Evolutionary conservation across 2,329 filamentous ascomycete genomes (phyloP).

Genomic region (Fusarium sp.): DNA sequence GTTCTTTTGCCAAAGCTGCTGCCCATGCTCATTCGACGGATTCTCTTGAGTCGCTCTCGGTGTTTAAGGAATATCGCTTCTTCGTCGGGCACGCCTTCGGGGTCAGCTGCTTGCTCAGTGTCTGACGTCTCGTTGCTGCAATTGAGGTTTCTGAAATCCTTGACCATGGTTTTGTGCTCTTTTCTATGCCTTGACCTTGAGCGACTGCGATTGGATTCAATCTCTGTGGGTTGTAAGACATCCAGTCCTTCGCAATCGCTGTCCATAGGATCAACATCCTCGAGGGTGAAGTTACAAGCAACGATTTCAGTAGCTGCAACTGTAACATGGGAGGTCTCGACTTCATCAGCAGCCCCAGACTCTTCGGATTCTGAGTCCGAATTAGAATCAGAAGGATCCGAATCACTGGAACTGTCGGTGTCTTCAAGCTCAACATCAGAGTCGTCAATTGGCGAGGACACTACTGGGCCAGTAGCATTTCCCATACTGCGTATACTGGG

Average conservation of each 20-base stretch:
- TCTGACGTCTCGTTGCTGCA: slow-evolving; percentile 55
- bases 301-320: slow-evolving; percentile 28
- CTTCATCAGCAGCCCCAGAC: slow-evolving; percentile 41
- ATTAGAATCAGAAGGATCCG: slow-evolving; percentile 38
- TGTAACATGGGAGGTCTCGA: slow-evolving; percentile 38
- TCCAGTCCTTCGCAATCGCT: slow-evolving; percentile 57
- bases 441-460: slow-evolving; percentile 23
- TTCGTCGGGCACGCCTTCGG: slow-evolving; percentile 53
- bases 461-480: slow-evolving; percentile 34
- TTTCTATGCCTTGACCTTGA: slow-evolving; percentile 54
- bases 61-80: slow-evolving; percentile 52
- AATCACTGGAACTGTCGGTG: slow-evolving; percentile 27
- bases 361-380: slow-evolving; percentile 40
- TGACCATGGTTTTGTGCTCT: slow-evolving; percentile 58
- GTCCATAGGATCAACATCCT: slow-evolving; percentile 61
- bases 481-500: slow-evolving; percentile 45
- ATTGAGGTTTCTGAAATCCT: slow-evolving; percentile 58
- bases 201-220: slow-evolving; percentile 59
- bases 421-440: slow-evolving; percentile 31
- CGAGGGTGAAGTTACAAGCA: slow-evolving; percentile 54
- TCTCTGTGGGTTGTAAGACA: slow-evolving; percentile 57
- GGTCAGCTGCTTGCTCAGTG: slow-evolving; percentile 51
- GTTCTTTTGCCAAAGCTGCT: slow-evolving; percentile 67
- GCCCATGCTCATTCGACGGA: slow-evolving; percentile 61
- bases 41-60: slow-evolving; percentile 57